These are phyloP conservation scores for Trichosporon coremiiforme DNA, from an alignment of 1,284 basidiomycete species.

Conservation along the genomic window DNA sequence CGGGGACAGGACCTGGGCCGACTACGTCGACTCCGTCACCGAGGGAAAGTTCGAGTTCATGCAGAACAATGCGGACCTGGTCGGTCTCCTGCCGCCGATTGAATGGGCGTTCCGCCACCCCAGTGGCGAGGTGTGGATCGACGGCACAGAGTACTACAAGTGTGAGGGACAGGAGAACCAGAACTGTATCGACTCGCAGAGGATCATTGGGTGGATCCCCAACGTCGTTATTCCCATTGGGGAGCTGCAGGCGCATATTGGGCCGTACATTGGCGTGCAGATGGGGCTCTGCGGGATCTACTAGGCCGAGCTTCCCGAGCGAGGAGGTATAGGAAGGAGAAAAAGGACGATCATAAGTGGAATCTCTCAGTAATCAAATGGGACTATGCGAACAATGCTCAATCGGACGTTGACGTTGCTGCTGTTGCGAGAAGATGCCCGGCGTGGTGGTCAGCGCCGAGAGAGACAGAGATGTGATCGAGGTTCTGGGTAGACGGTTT, in stretches of 20 bases:
- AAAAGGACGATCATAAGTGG: too few species aligned
- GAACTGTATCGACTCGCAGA: not conserved
- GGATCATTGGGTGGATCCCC: not conserved
- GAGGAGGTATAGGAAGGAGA: not conserved
- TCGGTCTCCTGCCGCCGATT: constrained; percentile 37
- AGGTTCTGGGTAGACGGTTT: too few species aligned
- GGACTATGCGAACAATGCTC: too few species aligned
- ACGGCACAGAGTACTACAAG: constrained; percentile 13
- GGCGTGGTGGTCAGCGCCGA: too few species aligned
- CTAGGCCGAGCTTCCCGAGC: not conserved
- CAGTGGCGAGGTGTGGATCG: constrained; percentile 35
- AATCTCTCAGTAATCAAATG: too few species aligned
- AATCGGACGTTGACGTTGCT: too few species aligned
- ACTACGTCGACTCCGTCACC: constrained; percentile 35
- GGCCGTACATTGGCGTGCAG: constrained; percentile 3
- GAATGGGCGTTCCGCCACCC: constrained; percentile 35
- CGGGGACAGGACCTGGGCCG: constrained; percentile 37
- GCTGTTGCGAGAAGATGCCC: too few species aligned
- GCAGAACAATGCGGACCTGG: constrained; percentile 37
- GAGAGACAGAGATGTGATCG: too few species aligned
- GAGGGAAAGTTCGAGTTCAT: constrained; percentile 30
- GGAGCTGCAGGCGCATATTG: not conserved
- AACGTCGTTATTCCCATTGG: not conserved
- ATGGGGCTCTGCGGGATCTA: constrained; percentile 6
- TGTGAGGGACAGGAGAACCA: constrained; percentile 38